Conservation (phyloP, 768 basidiomycete species). For the Melanogaster broomeanus region DNA sequence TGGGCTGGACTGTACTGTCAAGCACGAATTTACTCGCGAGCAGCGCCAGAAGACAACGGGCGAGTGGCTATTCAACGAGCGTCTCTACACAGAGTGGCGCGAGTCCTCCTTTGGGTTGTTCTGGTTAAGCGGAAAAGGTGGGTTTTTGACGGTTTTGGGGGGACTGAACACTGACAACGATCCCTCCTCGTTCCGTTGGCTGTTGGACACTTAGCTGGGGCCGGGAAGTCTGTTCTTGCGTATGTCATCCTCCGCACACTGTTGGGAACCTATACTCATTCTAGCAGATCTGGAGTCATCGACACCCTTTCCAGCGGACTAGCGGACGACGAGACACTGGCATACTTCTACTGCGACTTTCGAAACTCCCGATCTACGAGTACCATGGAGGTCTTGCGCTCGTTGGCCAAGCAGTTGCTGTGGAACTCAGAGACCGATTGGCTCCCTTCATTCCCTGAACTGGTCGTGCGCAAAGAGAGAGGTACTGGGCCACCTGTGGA, state of each 20-base stretch:
- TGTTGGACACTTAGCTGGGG: not conserved
- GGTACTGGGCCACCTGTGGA: conserved; percentile 1
- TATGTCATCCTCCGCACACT: not conserved
- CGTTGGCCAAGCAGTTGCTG: conserved; percentile 1
- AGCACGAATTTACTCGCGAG: not conserved
- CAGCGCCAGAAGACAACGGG: not conserved
- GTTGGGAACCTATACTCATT: not conserved
- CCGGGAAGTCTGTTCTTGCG: conserved; percentile 2
- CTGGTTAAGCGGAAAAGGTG: conserved; percentile 10
- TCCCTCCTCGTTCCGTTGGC: no score
- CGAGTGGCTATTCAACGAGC: not conserved
- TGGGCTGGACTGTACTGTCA: not conserved
- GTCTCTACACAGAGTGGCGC: not conserved
- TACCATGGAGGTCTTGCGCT: conserved; percentile 1
- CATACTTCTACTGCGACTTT: conserved; percentile 14
- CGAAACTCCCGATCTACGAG: not conserved
- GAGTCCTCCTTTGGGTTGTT: not conserved
- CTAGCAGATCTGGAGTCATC: not conserved
- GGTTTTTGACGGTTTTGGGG: not conserved
- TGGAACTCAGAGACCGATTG: not conserved
- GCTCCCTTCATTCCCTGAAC: not conserved
- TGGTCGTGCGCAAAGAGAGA: conserved; percentile 1
- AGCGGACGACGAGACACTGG: not conserved
- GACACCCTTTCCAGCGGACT: not conserved
- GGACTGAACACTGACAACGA: no score